Base-by-base conservation (phyloP, 495 filamentous ascomycete genomes). In the Podospora sp. region DNA sequence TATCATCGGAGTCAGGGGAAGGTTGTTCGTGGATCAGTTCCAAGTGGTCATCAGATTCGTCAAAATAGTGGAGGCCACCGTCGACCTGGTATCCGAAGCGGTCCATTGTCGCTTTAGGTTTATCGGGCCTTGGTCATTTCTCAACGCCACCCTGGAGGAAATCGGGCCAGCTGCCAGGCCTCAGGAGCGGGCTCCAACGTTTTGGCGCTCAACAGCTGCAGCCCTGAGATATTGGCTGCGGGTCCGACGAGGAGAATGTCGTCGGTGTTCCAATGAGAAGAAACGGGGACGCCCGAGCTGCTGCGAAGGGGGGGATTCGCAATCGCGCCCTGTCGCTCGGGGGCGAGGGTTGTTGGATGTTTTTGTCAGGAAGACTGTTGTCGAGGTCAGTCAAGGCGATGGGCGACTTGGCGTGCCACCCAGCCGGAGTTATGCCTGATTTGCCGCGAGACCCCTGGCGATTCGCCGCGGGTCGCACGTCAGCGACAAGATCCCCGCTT, bases 351-450 rank as follows among this genome's bases (percentile, higher is more conserved):
- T 8, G 26, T 46, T 46, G 40, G n/a, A n/a, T n/a, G n/a, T n/a
- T 46, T 46, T 14, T 46, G 16, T 18, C 14, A 2, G 5, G 40
- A 12, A 46, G 33, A 59, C 7, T 9, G 57, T 59, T 59, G 25
- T 12, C 21, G 26, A 21, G n/a, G 57, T 46, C 20, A 25, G 27
- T 12, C 9, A 27, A 59, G 27, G 33, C 21, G 57, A 59, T 59
- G 57, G 57, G 14, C n/a, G 57, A 59, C 57, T 59, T 59, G 57
- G 57, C 57, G 33, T 27, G 57, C 26, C 57, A 33, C 57, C 21
- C 57, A 11, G 20, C 26, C 26, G 57, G 57, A 36, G 26, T 21
- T n/a, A 11, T 27, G 25, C 33, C 26, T 33, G 26, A 20, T 22
- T 35, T 55, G 51, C 20, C 18, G 56, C 26, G 12, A 8, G 2